Evolutionary conservation across 306 rosid species (phyloP).

Genomic region (Castanopsis chinensis): DNA sequence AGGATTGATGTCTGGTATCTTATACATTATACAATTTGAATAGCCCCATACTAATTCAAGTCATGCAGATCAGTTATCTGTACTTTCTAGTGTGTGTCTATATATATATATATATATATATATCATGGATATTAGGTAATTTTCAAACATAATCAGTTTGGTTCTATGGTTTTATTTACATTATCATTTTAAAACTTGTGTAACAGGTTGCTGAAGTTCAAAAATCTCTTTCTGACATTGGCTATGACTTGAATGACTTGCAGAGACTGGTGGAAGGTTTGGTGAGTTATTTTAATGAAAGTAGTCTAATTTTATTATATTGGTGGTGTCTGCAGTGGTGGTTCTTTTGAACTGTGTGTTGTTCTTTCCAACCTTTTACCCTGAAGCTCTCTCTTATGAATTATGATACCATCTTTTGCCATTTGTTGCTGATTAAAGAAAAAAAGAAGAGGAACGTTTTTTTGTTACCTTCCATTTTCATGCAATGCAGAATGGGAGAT

Average conservation of each 20-base stretch:
- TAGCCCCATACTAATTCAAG: too few species aligned
- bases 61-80: background rate
- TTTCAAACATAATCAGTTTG: background rate
- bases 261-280: slow-evolving; percentile 54
- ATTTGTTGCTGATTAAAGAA: background rate
- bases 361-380: background rate
- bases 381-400: background rate
- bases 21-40: too few species aligned
- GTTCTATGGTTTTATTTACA: background rate
- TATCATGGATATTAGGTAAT: background rate
- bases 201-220: slow-evolving; percentile 78
- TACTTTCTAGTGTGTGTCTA: background rate
- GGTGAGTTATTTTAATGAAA: slow-evolving; percentile 57
- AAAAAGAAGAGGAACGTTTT: background rate
- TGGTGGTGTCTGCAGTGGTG: background rate
- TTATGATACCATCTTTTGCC: background rate
- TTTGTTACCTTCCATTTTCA: background rate
- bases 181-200: slow-evolving; percentile 20
- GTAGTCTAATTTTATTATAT: slow-evolving; percentile 3
- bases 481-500: background rate
- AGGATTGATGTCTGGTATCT: too few species aligned
- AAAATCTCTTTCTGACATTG: slow-evolving; percentile 48
- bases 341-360: background rate
- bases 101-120: background rate
- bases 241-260: slow-evolving; percentile 54